Conservation (phyloP, 495 filamentous ascomycete genomes). For the Penicillium cinerascens region DNA sequence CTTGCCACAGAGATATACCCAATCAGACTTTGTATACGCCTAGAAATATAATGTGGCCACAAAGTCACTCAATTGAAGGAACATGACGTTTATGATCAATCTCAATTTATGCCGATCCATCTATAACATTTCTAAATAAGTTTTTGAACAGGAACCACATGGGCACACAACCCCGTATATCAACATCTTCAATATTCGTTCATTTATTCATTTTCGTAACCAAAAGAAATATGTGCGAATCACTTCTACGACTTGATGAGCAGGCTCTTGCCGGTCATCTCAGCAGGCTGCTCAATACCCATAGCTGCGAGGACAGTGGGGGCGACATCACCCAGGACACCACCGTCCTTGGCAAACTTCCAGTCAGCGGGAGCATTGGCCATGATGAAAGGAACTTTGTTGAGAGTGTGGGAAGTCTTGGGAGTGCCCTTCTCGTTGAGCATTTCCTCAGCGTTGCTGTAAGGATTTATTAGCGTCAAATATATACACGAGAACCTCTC, state of each 20-base stretch:
- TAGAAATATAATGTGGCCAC: neutral
- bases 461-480: slow-evolving; percentile 1
- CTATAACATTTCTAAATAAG: neutral
- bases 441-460: slow-evolving; percentile 97
- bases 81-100: neutral
- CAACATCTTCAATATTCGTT: slow-evolving; percentile 18
- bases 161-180: neutral
- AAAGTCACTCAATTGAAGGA: neutral
- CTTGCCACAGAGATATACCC: slow-evolving; percentile 19
- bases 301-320: slow-evolving; percentile 87
- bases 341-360: slow-evolving; percentile 78
- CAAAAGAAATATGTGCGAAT: slow-evolving; percentile 8
- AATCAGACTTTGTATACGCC: slow-evolving; percentile 3
- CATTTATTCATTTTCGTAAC: slow-evolving; percentile 26
- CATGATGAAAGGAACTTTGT: slow-evolving; percentile 97
- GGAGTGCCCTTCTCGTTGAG: slow-evolving; percentile 89
- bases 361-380: slow-evolving; percentile 90
- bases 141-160: neutral
- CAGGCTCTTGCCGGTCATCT: slow-evolving; percentile 86
- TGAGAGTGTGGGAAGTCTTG: slow-evolving; percentile 96
- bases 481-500: neutral
- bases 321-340: slow-evolving; percentile 93
- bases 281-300: slow-evolving; percentile 83
- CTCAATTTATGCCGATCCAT: neutral
- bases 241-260: slow-evolving; percentile 59